These are phyloP conservation scores for Penicillium riverlandense DNA, from an alignment of 495 filamentous ascomycete genomes.

Conservation along the genomic window DNA sequence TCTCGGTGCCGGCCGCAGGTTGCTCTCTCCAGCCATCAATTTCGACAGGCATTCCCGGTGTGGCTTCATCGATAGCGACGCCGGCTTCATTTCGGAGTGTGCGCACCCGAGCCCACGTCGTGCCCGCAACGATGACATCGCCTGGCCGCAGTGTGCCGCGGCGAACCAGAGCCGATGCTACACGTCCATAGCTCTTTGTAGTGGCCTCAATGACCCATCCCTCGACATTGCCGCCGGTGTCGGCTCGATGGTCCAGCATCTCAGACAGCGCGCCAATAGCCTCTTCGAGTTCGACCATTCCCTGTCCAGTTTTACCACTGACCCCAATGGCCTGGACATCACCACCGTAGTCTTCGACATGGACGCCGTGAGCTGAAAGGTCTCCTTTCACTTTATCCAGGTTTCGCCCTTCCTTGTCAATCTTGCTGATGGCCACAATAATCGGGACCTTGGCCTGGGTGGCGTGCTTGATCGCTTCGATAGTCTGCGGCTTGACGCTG, in stretches of 20 bases:
- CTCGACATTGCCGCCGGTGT: slow-evolving; percentile 68
- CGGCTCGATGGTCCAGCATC: slow-evolving; percentile 81
- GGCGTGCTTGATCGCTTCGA: slow-evolving; percentile 95
- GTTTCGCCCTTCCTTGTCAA: slow-evolving; percentile 79
- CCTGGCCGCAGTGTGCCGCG: slow-evolving; percentile 77
- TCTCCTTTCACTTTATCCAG: slow-evolving; percentile 81
- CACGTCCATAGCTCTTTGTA: slow-evolving; percentile 77
- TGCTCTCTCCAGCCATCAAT: slow-evolving; percentile 92
- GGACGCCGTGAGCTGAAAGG: slow-evolving; percentile 73
- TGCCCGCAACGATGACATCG: slow-evolving; percentile 81
- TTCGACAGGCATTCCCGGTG: slow-evolving; percentile 84
- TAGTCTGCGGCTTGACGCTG: slow-evolving; percentile 92
- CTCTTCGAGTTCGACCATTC: slow-evolving; percentile 90
- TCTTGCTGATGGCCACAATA: slow-evolving; percentile 97
- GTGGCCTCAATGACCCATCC: slow-evolving; percentile 94
- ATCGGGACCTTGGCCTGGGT: slow-evolving; percentile 86
- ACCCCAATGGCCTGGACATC: slow-evolving; percentile 88
- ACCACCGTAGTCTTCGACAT: slow-evolving; percentile 92
- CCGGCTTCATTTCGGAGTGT: slow-evolving; percentile 83
- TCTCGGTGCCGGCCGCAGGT: slow-evolving; percentile 79
- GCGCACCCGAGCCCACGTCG: slow-evolving; percentile 75
- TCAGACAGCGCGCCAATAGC: slow-evolving; percentile 77
- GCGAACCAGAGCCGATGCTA: slow-evolving; percentile 83
- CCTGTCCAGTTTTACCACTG: slow-evolving; percentile 87
- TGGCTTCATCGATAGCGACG: slow-evolving; percentile 59